Percentiles rank a stretch among this genome's conserved stretches.
phyloP scores from a whole-genome alignment of 306 rosid genomes.

The Prosopis cineraria region DNA sequence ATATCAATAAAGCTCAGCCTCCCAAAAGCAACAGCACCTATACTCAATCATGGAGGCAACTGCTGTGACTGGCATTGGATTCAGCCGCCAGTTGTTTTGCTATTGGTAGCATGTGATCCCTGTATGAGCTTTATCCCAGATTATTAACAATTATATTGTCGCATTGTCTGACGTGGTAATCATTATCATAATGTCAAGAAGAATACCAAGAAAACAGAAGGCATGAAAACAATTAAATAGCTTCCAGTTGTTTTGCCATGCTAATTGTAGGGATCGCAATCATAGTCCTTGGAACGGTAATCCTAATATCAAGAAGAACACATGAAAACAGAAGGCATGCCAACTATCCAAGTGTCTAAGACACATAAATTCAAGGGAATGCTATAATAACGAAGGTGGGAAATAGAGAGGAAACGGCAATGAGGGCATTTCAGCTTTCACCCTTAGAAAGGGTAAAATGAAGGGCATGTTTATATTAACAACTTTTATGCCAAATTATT shows the following conservation, averaged over 20 bases:
- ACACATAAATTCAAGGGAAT: background rate
- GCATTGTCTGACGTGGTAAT: too few species aligned
- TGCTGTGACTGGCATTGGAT: too few species aligned
- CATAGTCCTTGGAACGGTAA: background rate
- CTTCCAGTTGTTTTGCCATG: too few species aligned
- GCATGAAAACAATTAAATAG: too few species aligned
- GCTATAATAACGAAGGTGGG: background rate
- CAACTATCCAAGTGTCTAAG: background rate
- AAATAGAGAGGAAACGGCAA: background rate
- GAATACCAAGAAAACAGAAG: too few species aligned
- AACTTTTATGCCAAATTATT: background rate
- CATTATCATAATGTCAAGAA: too few species aligned
- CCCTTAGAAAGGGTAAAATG: background rate
- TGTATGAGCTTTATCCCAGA: too few species aligned
- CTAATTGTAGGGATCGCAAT: background rate
- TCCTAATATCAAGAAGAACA: background rate
- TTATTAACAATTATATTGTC: too few species aligned
- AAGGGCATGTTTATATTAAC: background rate
- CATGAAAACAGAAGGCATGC: background rate
- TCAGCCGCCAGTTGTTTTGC: background rate
- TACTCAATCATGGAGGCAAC: too few species aligned
- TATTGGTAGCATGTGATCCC: background rate
- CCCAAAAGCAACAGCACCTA: too few species aligned
- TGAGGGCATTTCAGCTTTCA: background rate
- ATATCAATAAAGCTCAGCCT: too few species aligned